phyloP scores from a whole-genome alignment of 2,329 filamentous ascomycete genomes.

The Colletotrichum plurivorum region DNA sequence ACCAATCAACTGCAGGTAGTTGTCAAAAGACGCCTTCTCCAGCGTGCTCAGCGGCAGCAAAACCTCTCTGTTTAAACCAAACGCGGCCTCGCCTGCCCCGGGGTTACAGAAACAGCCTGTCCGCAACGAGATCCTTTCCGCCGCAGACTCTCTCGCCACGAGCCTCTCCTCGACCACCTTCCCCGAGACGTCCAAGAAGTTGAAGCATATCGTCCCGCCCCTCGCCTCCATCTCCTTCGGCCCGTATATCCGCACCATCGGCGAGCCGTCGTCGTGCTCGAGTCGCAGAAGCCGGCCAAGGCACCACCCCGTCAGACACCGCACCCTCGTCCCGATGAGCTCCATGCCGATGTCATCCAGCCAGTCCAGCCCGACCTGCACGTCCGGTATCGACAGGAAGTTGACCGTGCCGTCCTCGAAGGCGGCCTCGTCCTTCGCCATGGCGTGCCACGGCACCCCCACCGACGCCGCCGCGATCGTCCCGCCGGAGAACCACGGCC shows the following conservation, averaged over 20 bases:
- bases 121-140: constrained; percentile 53
- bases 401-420: constrained; percentile 60
- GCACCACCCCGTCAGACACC: constrained; percentile 55
- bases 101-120: constrained; percentile 61
- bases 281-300: constrained; percentile 49
- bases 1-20: constrained; percentile 43
- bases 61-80: constrained; percentile 45
- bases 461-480: constrained; percentile 53
- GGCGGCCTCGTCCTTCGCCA: constrained; percentile 46
- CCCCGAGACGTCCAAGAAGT: constrained; percentile 52
- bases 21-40: constrained; percentile 42
- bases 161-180: constrained; percentile 53
- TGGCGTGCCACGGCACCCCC: constrained; percentile 48
- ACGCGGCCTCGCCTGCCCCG: constrained; percentile 53
- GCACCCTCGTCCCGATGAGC: constrained; percentile 49
- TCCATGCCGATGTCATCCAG: constrained; percentile 47
- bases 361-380: constrained; percentile 54
- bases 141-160: constrained; percentile 51
- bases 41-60: constrained; percentile 36
- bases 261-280: constrained; percentile 49
- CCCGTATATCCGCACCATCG: constrained; percentile 54
- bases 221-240: constrained; percentile 47
- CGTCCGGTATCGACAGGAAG: constrained; percentile 56
- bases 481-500: constrained; percentile 58
- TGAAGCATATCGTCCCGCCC: constrained; percentile 56